Percentiles rank a stretch among this genome's conserved stretches.
phyloP scores from a whole-genome alignment of 768 basidiomycete species.

The Dictyophora rubrovolvata region DNA sequence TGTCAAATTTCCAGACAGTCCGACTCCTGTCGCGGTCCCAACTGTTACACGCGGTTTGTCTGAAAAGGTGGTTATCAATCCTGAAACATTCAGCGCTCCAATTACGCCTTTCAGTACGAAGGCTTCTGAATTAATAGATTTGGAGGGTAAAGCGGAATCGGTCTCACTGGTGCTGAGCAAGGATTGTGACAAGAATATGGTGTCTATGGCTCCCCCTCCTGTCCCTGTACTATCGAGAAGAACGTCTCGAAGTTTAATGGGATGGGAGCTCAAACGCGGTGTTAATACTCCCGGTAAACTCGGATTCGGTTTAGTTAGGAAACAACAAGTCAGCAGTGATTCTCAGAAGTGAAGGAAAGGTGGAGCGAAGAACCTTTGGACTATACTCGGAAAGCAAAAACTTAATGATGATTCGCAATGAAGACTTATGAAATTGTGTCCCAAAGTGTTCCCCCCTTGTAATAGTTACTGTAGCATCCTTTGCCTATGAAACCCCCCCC shows the following conservation, averaged over 20 bases:
- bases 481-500: neutral
- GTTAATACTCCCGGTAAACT: neutral
- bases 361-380: neutral
- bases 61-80: neutral
- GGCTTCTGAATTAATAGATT: neutral
- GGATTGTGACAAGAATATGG: neutral
- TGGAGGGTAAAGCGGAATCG: neutral
- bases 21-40: neutral
- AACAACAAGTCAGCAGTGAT: neutral
- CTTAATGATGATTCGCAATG: neutral
- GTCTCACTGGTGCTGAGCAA: neutral
- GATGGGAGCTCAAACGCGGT: slow-evolving; percentile 4
- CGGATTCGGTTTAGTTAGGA: slow-evolving; percentile 6
- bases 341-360: neutral
- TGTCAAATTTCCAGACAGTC: neutral
- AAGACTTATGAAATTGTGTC: neutral
- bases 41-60: neutral
- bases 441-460: neutral
- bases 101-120: neutral
- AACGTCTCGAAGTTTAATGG: neutral
- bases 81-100: neutral
- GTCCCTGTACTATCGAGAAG: neutral
- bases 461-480: neutral
- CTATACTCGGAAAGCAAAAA: neutral
- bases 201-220: neutral